Conservation (phyloP, 2,329 filamentous ascomycete genomes). For the Ophiostoma ulmi region DNA sequence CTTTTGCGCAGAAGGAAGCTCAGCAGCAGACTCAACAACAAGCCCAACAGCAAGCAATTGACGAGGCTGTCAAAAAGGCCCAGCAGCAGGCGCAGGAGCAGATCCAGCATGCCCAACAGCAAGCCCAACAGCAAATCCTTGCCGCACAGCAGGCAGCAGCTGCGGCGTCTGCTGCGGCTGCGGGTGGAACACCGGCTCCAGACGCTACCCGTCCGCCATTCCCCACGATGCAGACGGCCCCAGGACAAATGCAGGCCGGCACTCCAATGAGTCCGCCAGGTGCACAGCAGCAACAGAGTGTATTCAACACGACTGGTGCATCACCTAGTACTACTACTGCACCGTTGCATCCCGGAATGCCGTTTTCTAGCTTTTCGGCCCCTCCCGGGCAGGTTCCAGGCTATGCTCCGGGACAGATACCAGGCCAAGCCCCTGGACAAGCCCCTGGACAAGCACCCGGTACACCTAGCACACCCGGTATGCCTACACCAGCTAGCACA, state of each 20-base stretch:
- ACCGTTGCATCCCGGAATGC: neutral
- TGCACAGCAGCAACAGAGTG: neutral
- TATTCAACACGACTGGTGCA: neutral
- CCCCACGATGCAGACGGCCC: neutral
- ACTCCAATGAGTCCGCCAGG: neutral
- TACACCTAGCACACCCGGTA: neutral
- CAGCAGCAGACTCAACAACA: conserved; percentile 1
- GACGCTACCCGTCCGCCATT: neutral
- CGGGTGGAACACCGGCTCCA: neutral
- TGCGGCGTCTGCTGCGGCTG: neutral
- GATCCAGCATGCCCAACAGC: conserved; percentile 15
- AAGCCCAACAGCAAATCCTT: conserved; percentile 9
- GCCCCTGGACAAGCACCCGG: conserved; percentile 4
- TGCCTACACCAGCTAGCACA: neutral
- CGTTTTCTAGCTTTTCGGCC: neutral
- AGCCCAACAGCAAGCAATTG: neutral
- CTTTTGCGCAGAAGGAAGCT: neutral
- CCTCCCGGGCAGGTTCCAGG: neutral
- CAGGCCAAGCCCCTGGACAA: conserved; percentile 3
- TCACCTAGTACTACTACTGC: neutral
- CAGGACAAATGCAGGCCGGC: neutral
- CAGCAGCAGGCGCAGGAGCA: conserved; percentile 20
- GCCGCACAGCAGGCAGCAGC: neutral
- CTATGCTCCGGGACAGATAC: neutral
- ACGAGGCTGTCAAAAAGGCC: conserved; percentile 9